phyloP scores from a whole-genome alignment of 1,139 yeast species.

The Dujonia santamariae region DNA sequence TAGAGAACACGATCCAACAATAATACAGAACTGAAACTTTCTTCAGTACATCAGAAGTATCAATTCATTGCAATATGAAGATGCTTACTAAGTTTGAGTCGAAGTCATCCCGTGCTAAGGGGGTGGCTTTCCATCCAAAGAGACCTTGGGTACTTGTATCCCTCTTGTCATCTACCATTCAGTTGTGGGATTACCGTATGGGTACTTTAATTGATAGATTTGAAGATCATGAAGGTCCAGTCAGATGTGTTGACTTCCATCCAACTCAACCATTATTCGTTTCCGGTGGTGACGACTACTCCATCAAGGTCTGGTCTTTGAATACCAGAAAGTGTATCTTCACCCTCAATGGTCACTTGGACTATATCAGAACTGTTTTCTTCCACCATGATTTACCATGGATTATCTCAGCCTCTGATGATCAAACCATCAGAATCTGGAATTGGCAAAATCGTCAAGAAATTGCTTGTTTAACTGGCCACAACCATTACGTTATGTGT shows the following conservation, averaged over 20 bases:
- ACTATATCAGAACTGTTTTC: conserved; percentile 89
- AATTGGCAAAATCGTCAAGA: conserved; percentile 99
- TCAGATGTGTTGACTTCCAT: conserved; percentile 91
- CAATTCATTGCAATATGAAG: conserved; percentile 59
- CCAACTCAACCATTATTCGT: conserved; percentile 97
- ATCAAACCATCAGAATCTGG: conserved; percentile 98
- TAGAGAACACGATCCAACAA: background rate
- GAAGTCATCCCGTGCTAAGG: conserved; percentile 97
- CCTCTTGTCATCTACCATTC: conserved; percentile 90
- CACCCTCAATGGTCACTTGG: conserved; percentile 90
- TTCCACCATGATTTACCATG: conserved; percentile 97
- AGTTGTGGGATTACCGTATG: conserved; percentile 99
- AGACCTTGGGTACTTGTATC: conserved; percentile 97
- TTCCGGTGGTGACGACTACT: conserved; percentile 96
- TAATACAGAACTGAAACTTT: background rate
- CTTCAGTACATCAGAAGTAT: background rate
- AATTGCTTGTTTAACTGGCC: conserved; percentile 96
- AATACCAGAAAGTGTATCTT: conserved; percentile 88
- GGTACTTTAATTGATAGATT: conserved; percentile 95
- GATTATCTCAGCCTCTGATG: conserved; percentile 95
- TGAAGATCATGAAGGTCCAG: conserved; percentile 99
- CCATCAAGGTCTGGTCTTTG: conserved; percentile 94
- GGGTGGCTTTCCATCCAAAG: conserved; percentile 96
- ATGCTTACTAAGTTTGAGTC: conserved; percentile 98
- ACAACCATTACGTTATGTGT: conserved; percentile 96